These are phyloP conservation scores for Mucor piriformis DNA, from an alignment of 371 early-diverging fungal genomes.

Conservation along the genomic window DNA sequence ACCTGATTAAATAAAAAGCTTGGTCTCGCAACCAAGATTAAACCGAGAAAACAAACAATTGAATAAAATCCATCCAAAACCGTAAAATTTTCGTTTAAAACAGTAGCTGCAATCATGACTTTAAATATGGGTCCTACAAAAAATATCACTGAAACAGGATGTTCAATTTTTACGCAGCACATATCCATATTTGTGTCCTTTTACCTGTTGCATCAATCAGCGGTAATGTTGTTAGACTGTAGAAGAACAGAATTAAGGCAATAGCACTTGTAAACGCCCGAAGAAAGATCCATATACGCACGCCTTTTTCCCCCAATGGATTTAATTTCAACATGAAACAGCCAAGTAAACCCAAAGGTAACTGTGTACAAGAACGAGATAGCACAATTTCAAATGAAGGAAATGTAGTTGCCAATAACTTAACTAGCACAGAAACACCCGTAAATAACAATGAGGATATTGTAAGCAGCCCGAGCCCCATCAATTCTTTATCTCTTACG, in stretches of 20 bases:
- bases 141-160: constrained; percentile 55
- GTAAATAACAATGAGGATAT: constrained; percentile 73
- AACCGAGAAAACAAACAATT: constrained; percentile 61
- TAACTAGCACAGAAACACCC: constrained; percentile 70
- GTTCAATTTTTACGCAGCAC: too few species aligned
- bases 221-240: constrained; percentile 65
- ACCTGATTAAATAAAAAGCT: constrained; percentile 50
- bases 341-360: constrained; percentile 53
- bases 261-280: constrained; percentile 69
- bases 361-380: constrained; percentile 69
- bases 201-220: constrained; percentile 76
- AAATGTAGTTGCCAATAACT: constrained; percentile 49
- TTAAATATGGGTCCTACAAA: constrained; percentile 79
- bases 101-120: constrained; percentile 61
- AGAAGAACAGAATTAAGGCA: constrained; percentile 72
- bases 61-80: constrained; percentile 57
- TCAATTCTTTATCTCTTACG: constrained; percentile 15
- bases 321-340: constrained; percentile 51
- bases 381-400: constrained; percentile 73
- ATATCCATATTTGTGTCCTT: background rate
- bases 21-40: constrained; percentile 67
- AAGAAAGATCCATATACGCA: constrained; percentile 58
- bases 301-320: constrained; percentile 58
- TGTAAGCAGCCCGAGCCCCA: constrained; percentile 54
- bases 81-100: constrained; percentile 64